A percentile compares a stretch with the other conserved stretches of the same genome.
Conservation (phyloP, 768 basidiomycete genomes). For the Mycena alexandri region DNA sequence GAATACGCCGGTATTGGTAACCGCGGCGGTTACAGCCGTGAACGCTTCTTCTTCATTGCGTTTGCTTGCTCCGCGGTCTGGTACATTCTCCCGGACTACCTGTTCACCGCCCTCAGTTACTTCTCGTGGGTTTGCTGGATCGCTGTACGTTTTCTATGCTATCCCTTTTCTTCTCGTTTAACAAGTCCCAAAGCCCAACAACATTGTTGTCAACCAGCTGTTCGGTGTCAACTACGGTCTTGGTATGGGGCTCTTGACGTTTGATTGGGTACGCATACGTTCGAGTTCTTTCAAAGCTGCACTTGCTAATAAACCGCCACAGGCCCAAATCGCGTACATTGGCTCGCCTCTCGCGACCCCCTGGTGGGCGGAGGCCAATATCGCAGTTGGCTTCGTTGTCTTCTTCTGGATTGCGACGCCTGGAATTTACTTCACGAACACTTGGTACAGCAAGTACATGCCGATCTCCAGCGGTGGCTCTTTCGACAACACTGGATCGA, state of each 20-base stretch:
- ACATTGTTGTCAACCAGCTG: conserved; percentile 36
- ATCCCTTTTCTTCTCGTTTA: background rate
- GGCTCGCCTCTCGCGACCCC: conserved; percentile 67
- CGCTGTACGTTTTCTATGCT: background rate
- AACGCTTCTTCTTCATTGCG: conserved; percentile 76
- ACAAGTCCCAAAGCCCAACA: conserved; percentile 9
- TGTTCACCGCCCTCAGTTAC: conserved; percentile 65
- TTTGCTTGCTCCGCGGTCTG: conserved; percentile 69
- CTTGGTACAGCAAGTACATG: conserved; percentile 56
- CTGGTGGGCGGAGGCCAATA: conserved; percentile 65
- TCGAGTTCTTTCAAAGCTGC: too few relatives aligned
- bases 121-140: conserved; percentile 60
- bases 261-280: conserved; percentile 55
- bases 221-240: conserved; percentile 35
- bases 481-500: conserved; percentile 56
- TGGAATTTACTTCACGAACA: conserved; percentile 63
- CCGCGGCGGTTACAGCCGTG: conserved; percentile 73
- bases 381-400: conserved; percentile 60
- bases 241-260: conserved; percentile 56
- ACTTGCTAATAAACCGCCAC: too few relatives aligned
- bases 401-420: conserved; percentile 59
- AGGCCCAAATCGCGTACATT: conserved; percentile 66
- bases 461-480: conserved; percentile 58
- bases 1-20: conserved; percentile 72
- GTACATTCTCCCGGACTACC: conserved; percentile 62